phyloP scores from a whole-genome alignment of 257 asterid genomes.

The Apocynum venetum region DNA sequence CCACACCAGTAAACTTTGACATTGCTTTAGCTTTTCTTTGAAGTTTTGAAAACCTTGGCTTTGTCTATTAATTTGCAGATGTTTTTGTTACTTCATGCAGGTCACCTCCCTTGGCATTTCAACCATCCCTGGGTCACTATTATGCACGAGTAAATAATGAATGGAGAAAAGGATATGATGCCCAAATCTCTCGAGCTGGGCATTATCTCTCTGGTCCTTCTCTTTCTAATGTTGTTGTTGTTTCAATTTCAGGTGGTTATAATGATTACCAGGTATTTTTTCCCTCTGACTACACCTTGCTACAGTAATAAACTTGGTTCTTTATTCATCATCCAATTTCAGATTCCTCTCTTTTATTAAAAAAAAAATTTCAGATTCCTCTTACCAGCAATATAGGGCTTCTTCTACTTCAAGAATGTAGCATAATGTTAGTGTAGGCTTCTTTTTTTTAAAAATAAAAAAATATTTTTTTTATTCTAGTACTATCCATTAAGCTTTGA shows the following conservation, averaged over 20 bases:
- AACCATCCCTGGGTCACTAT: constrained; percentile 90
- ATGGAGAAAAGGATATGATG: constrained; percentile 86
- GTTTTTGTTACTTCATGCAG: constrained; percentile 36
- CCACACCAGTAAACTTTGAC: constrained; percentile 80
- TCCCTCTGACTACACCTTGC: constrained; percentile 5
- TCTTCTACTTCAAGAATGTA: not conserved
- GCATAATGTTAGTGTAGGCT: not conserved
- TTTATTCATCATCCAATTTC: not conserved
- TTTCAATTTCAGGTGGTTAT: constrained; percentile 95
- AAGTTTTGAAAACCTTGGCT: constrained; percentile 17
- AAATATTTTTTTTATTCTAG: not conserved
- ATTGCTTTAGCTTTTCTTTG: constrained; percentile 17
- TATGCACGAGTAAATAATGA: constrained; percentile 68
- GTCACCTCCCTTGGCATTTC: constrained; percentile 86
- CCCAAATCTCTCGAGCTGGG: constrained; percentile 60
- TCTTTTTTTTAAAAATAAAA: not conserved
- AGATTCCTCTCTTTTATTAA: not conserved
- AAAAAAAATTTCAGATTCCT: not conserved
- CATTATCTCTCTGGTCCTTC: constrained; percentile 48
- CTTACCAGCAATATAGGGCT: not conserved
- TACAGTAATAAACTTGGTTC: not conserved
- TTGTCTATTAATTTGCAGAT: constrained; percentile 15
- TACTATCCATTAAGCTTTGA: not conserved
- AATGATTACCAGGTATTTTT: constrained; percentile 86
- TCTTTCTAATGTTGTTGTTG: constrained; percentile 63